phyloP scores from a whole-genome alignment of 164 flowering plant genomes.

The Stephania yunnanensis region DNA sequence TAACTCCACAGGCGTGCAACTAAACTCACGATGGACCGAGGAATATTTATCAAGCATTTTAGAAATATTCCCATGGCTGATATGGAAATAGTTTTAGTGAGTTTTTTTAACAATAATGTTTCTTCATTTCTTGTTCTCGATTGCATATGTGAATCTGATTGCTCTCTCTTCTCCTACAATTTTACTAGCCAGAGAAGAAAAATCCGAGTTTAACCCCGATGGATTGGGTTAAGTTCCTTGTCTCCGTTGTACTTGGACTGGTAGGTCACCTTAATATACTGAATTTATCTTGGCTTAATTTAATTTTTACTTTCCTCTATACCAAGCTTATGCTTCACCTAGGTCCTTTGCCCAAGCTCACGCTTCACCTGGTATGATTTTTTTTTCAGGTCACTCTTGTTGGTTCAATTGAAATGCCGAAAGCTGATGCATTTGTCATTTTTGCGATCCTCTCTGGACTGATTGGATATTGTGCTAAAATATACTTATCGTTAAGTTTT shows the following conservation, averaged over 20 bases:
- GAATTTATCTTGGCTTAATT: slow-evolving; percentile 2
- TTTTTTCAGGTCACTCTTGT: slow-evolving; percentile 67
- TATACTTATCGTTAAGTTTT: slow-evolving; percentile 72
- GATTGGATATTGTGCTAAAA: slow-evolving; percentile 87
- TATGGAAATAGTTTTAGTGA: slow-evolving; percentile 92
- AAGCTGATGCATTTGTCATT: slow-evolving; percentile 75
- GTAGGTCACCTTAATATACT: slow-evolving; percentile 33
- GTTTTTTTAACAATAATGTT: slow-evolving; percentile 15
- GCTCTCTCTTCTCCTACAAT: slow-evolving; percentile 1
- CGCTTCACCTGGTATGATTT: slow-evolving; percentile 1
- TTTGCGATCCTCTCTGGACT: slow-evolving; percentile 70
- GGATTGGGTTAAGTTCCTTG: slow-evolving; percentile 94
- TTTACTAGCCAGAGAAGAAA: slow-evolving; percentile 89
- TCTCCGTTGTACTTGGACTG: slow-evolving; percentile 83
- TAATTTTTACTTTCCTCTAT: not conserved
- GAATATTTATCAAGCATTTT: slow-evolving; percentile 88
- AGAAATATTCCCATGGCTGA: slow-evolving; percentile 99
- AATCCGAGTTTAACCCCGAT: slow-evolving; percentile 94
- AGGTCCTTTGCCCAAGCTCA: not conserved
- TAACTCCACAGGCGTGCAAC: slow-evolving; percentile 57
- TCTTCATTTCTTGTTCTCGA: not conserved
- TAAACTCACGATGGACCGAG: slow-evolving; percentile 51
- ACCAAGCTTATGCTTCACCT: not conserved
- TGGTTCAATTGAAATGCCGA: slow-evolving; percentile 67
- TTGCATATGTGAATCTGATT: not conserved